Base-by-base conservation (phyloP, 768 basidiomycete species). In the Daedalea quercina region DNA sequence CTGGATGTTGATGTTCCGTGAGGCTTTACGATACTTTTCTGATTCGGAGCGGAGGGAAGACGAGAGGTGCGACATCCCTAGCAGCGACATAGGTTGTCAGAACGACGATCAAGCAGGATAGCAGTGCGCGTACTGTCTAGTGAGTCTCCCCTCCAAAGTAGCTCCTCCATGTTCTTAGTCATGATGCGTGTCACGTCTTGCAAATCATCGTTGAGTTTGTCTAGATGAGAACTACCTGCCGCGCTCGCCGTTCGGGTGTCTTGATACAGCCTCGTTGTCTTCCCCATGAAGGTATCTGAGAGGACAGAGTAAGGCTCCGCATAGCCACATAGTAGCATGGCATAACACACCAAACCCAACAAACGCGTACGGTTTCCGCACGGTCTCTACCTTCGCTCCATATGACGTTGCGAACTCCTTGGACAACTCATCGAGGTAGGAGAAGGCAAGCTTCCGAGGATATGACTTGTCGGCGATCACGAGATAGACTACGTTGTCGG, bases 141-240 rank as follows among this genome's bases (percentile, higher is more conserved):
- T 26, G 92, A 95, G 68, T 99, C 96, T 24, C 96, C 96, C 67
- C 96, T 77, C 96, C 95, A 98, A 46, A 99, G 71, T 48, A 99
- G 73, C 69, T 99, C 96, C 70, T 99, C 96, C 95, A 99, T 99
- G 65, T 99, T 98, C 76, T 99, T 98, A 9, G 96, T 98, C 96
- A 99, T 98, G 70, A 99, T 98, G 58, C 92, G 77, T 46, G 96
- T 97, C 54, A 99, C 96, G 64, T 99, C 96, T 65, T 96, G 93
- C 34, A 99, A 74, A 59, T 99, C 95, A 63, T 93, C 94, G 63
- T 98, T 98, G 44, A 99, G 75, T 69, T 78, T 87, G 67, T 94
- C 92, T 51, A 99, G 68, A 50, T 80, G 79, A 12, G 83, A 85
- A 52, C 75, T 63, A 19, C 73, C 78, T 20, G 85, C 77, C 20